Evolutionary conservation across 2,329 filamentous ascomycete genomes (phyloP), one percentile per base, ranked within the genome.

Genomic region (Massarina eburnea): DNA sequence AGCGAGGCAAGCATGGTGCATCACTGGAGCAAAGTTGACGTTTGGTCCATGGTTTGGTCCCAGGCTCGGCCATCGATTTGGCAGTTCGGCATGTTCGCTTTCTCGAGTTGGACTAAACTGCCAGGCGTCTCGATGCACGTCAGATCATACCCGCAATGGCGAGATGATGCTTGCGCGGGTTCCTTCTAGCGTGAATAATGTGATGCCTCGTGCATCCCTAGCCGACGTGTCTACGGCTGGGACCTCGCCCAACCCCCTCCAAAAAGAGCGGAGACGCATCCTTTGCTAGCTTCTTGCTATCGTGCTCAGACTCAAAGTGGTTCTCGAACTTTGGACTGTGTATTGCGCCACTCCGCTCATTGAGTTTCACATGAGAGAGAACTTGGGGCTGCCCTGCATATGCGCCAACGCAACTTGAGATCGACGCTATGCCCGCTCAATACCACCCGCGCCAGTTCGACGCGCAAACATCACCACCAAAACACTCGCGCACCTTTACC

Each of bases 401-500:
- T 40, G 39, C 43, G 39, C 39, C 35, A 41, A 32, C 41, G 32
- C 39, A 43, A 24, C 27, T 18, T 12, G 29, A 18, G n/a, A 15
- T 32, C 22, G 42, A 32, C 37, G 39, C 46, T 41, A 26, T 41
- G 37, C 35, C 37, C 12, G 38, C 46, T 36, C 37, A 19, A 48
- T 51, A 40, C 40, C 52, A 35, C 29, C 46, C 42, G 32, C 41
- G 32, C 19, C 43, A 36, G 22, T 20, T 19, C 33, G 39, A 42
- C 45, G 41, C 37, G 42, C 46, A 44, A 38, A 44, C 54, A 36
- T 41, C 53, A 24, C 50, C 55, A 42, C 47, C 56, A 41, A 60
- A 52, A 51, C 61, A 59, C 50, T 55, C 61, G 41, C 62, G 58
- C 51, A 62, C 51, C 47, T 46, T 55, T 30, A 61, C 62, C 9